Percentiles rank a stretch among this genome's conserved stretches.
These are phyloP conservation scores for Aspergillus campestris DNA, from an alignment of 495 filamentous ascomycete genomes.

Conservation along the genomic window DNA sequence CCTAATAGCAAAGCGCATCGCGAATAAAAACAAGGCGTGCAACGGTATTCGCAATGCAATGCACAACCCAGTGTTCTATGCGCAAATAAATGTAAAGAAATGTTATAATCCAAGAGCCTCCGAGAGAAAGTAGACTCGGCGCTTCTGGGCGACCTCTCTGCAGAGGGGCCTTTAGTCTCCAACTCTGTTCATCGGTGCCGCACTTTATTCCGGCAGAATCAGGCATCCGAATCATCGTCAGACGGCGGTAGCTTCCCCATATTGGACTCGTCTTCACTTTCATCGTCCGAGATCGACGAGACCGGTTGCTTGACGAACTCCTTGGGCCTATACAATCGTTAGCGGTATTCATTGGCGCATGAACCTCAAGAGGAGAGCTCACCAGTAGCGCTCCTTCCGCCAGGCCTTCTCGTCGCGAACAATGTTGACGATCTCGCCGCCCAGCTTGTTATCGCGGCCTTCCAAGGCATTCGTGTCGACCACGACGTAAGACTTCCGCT, in stretches of 20 bases:
- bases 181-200: too few relatives aligned
- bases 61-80: background rate
- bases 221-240: slow-evolving; percentile 49
- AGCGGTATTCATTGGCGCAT: slow-evolving; percentile 6
- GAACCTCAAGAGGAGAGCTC: slow-evolving; percentile 13
- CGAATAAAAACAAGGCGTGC: slow-evolving; percentile 10
- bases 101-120: too few relatives aligned
- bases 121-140: too few relatives aligned
- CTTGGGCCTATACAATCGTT: slow-evolving; percentile 54
- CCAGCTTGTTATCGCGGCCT: slow-evolving; percentile 67
- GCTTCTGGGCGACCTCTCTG: too few relatives aligned
- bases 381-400: slow-evolving; percentile 91
- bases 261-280: slow-evolving; percentile 63
- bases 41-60: background rate
- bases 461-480: slow-evolving; percentile 62
- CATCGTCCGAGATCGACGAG: slow-evolving; percentile 38
- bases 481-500: slow-evolving; percentile 76
- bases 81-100: too few relatives aligned
- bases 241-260: slow-evolving; percentile 77
- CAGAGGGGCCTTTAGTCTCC: too few relatives aligned
- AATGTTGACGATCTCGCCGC: slow-evolving; percentile 87
- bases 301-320: slow-evolving; percentile 60
- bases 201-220: background rate
- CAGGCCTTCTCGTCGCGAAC: slow-evolving; percentile 86
- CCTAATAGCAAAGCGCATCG: slow-evolving; percentile 12